A percentile compares a stretch with the other conserved stretches of the same genome.
These are phyloP conservation scores for Rhynchosporium graminicola DNA, from an alignment of 2,329 filamentous ascomycete species.

Conservation along the genomic window DNA sequence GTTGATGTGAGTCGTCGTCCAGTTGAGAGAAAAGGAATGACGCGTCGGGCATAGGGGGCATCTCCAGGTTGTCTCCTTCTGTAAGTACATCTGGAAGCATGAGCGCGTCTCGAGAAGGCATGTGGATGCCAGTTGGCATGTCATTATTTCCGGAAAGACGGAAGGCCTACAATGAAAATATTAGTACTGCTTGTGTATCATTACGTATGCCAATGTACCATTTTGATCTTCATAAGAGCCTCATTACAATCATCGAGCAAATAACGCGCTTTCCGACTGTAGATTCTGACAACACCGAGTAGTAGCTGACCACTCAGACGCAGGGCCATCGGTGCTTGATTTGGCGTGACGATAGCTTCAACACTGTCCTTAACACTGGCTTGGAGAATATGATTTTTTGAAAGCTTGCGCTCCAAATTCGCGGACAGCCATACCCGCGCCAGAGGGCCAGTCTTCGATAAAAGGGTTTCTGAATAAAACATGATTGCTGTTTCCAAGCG, in stretches of 20 bases:
- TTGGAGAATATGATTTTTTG: slow-evolving; percentile 92
- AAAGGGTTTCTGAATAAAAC: slow-evolving; percentile 96
- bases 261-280: slow-evolving; percentile 95
- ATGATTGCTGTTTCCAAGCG: slow-evolving; percentile 53
- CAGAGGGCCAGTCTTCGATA: slow-evolving; percentile 95
- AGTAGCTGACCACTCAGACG: slow-evolving; percentile 92
- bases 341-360: slow-evolving; percentile 88
- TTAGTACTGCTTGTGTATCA: slow-evolving; percentile 39
- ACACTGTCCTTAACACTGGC: slow-evolving; percentile 95
- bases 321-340: slow-evolving; percentile 91
- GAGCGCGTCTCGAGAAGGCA: slow-evolving; percentile 81
- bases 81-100: slow-evolving; percentile 92
- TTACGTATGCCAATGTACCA: slow-evolving; percentile 61
- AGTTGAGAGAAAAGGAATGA: slow-evolving; percentile 79
- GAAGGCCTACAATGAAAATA: slow-evolving; percentile 68
- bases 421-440: slow-evolving; percentile 97
- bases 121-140: slow-evolving; percentile 77
- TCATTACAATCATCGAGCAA: slow-evolving; percentile 97
- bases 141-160: slow-evolving; percentile 94
- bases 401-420: slow-evolving; percentile 97
- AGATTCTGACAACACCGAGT: slow-evolving; percentile 94
- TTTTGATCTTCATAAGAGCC: slow-evolving; percentile 96
- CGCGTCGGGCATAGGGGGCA: slow-evolving; percentile 84
- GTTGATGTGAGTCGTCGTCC: slow-evolving; percentile 59
- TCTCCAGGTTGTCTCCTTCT: slow-evolving; percentile 77